These are phyloP conservation scores for Paspalum notatum DNA, from an alignment of 176 grass and related monocot species.

Conservation along the genomic window DNA sequence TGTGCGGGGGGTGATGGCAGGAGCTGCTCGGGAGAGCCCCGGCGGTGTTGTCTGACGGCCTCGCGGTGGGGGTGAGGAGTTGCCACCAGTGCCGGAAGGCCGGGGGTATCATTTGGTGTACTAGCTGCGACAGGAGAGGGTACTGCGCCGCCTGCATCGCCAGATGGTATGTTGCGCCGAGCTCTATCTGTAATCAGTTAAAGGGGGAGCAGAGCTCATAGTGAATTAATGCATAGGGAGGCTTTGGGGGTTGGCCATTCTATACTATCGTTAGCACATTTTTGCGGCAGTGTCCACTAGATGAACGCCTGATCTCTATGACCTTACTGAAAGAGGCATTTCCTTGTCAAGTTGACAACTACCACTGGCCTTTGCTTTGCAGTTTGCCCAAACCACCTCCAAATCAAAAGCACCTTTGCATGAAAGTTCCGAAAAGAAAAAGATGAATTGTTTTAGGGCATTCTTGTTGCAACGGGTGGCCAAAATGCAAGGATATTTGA, in stretches of 20 bases:
- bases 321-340: background rate
- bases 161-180: slow-evolving; percentile 58
- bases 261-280: background rate
- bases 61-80: slow-evolving; percentile 2
- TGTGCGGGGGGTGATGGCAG: slow-evolving; percentile 9
- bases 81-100: slow-evolving; percentile 88
- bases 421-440: background rate
- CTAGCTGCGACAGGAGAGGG: slow-evolving; percentile 73
- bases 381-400: background rate
- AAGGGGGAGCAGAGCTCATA: background rate
- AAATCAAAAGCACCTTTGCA: too few species aligned
- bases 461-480: background rate
- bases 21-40: slow-evolving; percentile 40
- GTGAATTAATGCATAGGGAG: background rate
- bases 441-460: slow-evolving; percentile 1
- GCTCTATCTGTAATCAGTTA: background rate
- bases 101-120: slow-evolving; percentile 58
- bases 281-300: background rate
- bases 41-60: background rate
- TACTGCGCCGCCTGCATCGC: slow-evolving; percentile 76
- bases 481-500: slow-evolving; percentile 22
- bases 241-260: background rate
- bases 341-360: background rate
- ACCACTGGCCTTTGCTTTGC: too few species aligned
- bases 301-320: background rate